Evolutionary conservation across 305 asterid genomes (phyloP).

Genomic region (Solanum aculeatissimum): DNA sequence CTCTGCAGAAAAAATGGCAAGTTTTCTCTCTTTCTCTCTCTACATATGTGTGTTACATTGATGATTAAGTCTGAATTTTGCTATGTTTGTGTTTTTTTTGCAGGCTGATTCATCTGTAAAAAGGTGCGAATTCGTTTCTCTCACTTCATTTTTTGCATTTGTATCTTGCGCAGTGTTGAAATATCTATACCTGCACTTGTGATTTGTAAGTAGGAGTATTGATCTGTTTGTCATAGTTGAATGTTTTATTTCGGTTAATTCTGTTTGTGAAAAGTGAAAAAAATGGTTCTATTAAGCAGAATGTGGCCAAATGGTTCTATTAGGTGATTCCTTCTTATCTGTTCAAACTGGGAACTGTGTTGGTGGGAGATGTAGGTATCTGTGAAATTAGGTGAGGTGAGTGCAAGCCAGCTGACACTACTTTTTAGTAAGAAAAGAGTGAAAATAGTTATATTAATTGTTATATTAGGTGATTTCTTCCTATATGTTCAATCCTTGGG

Average conservation of each 20-base stretch:
- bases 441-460: neutral
- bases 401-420: neutral
- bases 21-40: neutral
- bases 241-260: neutral
- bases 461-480: neutral
- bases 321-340: neutral
- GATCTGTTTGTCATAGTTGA: neutral
- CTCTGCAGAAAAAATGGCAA: conserved; percentile 33
- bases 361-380: neutral
- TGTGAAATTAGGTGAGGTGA: neutral
- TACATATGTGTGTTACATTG: neutral
- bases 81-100: conserved; percentile 8
- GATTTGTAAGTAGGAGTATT: neutral
- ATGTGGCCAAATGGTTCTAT: neutral
- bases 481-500: neutral
- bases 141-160: neutral
- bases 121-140: conserved; percentile 29
- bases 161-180: neutral
- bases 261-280: neutral
- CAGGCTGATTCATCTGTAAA: conserved; percentile 90
- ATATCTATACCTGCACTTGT: neutral
- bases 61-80: neutral
- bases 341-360: neutral
- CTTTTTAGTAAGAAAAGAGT: neutral
- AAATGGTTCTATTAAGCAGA: neutral